A percentile compares a stretch with the other conserved stretches of the same genome.
Evolutionary conservation across 768 basidiomycete species (phyloP).

Genomic region (Psilocybe azurescens): DNA sequence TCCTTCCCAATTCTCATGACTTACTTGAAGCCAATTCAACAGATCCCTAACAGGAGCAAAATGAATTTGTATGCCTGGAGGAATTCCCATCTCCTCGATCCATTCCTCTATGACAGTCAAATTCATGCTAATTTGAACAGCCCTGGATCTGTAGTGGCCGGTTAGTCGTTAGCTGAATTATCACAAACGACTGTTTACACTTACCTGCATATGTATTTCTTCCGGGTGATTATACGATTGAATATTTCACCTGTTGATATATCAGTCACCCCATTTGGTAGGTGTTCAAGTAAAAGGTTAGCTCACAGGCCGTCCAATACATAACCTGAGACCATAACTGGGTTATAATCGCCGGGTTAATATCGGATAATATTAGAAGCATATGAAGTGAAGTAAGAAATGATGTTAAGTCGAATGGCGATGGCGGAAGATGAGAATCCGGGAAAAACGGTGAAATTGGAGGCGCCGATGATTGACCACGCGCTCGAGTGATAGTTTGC

Average conservation of each 20-base stretch:
- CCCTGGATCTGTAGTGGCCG: conserved; percentile 63
- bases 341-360: conserved; percentile 86
- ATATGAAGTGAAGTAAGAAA: conserved; percentile 88
- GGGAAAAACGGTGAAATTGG: conserved; percentile 57
- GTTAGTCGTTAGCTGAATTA: not conserved
- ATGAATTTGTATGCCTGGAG: conserved; percentile 78
- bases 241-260: conserved; percentile 72
- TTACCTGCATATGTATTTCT: conserved; percentile 93
- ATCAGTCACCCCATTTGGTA: conserved; percentile 2
- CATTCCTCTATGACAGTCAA: conserved; percentile 88
- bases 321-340: conserved; percentile 98
- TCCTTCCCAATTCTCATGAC: conserved; percentile 11
- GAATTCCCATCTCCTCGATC: conserved; percentile 82
- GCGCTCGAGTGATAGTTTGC: conserved; percentile 63
- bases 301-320: conserved; percentile 95
- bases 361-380: conserved; percentile 81
- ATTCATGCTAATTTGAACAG: conserved; percentile 90
- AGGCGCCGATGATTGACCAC: conserved; percentile 47
- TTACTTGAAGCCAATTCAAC: conserved; percentile 84
- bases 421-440: conserved; percentile 45
- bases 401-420: conserved; percentile 65
- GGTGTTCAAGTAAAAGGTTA: not conserved
- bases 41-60: conserved; percentile 86
- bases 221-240: conserved; percentile 86
- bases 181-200: not conserved